Conservation (phyloP, 805 yeast species). For the Schwanniomyces polymorphus region DNA sequence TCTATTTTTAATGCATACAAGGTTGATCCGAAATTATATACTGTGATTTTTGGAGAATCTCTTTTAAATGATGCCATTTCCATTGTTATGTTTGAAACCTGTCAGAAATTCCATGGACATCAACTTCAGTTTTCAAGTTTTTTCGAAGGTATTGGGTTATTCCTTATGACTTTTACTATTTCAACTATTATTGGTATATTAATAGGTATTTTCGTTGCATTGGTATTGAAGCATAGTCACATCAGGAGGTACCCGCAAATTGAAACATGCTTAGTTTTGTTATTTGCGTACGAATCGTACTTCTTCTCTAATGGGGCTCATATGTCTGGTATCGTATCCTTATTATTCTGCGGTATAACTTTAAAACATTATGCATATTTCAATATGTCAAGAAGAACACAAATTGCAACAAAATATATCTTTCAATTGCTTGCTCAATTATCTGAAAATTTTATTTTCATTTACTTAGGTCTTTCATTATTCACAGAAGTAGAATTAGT, state of each 20-base stretch:
- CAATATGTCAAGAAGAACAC: constrained; percentile 96
- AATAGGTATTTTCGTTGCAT: constrained; percentile 85
- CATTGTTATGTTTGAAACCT: constrained; percentile 98
- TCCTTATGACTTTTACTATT: constrained; percentile 89
- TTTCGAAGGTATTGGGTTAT: constrained; percentile 91
- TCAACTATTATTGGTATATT: constrained; percentile 87
- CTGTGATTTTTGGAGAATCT: constrained; percentile 96
- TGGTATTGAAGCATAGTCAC: constrained; percentile 87
- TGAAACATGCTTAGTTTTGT: constrained; percentile 87
- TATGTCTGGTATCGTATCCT: constrained; percentile 97
- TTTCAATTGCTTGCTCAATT: constrained; percentile 93
- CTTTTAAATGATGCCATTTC: constrained; percentile 95
- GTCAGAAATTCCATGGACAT: constrained; percentile 92
- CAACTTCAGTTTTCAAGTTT: constrained; percentile 68
- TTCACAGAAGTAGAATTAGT: constrained; percentile 96
- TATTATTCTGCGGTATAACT: constrained; percentile 94
- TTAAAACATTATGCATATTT: constrained; percentile 95
- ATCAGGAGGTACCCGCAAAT: constrained; percentile 94
- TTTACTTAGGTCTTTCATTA: constrained; percentile 87
- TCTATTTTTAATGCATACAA: constrained; percentile 96
- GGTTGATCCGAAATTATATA: constrained; percentile 96
- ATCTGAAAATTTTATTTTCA: constrained; percentile 95
- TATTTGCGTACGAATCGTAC: constrained; percentile 93
- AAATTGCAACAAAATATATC: constrained; percentile 91
- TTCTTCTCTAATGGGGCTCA: constrained; percentile 98